Evolutionary conservation across 2,329 filamentous ascomycete genomes (phyloP).

Genomic region (Penicillium sp.): DNA sequence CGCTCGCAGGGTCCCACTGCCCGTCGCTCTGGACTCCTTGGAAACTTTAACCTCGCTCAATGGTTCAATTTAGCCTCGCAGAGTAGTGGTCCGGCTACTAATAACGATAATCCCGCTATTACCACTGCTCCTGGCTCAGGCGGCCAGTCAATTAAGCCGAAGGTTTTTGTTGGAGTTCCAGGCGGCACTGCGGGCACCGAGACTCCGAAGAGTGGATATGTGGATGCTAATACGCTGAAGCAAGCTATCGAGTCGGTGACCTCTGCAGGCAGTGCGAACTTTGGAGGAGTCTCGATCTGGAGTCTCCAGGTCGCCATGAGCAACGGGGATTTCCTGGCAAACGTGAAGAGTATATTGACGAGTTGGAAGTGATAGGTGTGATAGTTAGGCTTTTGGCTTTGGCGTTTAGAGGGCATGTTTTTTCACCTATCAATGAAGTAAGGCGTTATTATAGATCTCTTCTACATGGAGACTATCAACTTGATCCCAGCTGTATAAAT

Average conservation of each 20-base stretch:
- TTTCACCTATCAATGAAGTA: constrained; percentile 34
- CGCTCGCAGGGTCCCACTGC: constrained; percentile 1
- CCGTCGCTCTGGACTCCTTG: constrained; percentile 4
- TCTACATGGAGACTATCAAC: too few relatives aligned
- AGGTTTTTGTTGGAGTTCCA: constrained; percentile 5
- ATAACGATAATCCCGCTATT: not conserved
- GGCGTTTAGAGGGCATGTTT: not conserved
- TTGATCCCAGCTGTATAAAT: too few relatives aligned
- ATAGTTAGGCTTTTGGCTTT: not conserved
- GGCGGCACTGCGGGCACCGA: not conserved
- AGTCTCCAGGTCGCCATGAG: constrained; percentile 39
- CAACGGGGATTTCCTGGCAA: constrained; percentile 15
- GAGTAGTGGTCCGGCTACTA: not conserved
- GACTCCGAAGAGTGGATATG: not conserved
- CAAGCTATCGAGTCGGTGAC: not conserved
- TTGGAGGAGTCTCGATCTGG: constrained; percentile 6
- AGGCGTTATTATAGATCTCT: not conserved
- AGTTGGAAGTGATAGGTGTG: not conserved
- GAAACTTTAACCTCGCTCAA: constrained; percentile 4
- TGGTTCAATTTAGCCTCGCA: constrained; percentile 5
- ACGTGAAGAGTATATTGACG: not conserved
- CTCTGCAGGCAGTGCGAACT: constrained; percentile 18
- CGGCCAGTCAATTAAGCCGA: not conserved
- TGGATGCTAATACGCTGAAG: not conserved
- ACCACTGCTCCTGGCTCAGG: not conserved